Evolutionary conservation across 805 yeast genomes (phyloP), one percentile per base, ranked within the genome.

Genomic region (Wickerhamomyces bovis): DNA sequence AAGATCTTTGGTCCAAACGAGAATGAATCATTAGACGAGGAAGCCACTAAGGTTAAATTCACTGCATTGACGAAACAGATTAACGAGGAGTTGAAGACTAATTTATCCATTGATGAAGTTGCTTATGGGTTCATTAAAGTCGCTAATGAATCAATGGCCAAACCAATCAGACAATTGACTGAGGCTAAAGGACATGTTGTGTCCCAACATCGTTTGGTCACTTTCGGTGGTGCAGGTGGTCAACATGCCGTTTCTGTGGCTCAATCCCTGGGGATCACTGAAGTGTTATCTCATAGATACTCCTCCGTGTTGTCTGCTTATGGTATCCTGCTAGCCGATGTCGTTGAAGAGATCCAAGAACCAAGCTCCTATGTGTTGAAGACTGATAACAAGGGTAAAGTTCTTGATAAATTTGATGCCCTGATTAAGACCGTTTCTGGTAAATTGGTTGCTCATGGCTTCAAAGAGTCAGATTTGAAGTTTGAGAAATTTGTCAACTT

Each of bases 211-310:
- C 68, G 83, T 48, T 66, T 89, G 49, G 95, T 89, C 1, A 76
- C 92, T 2, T 89, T 89, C 66, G 96, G 96, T 41, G 96, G 96
- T 42, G 95, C 95, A 22, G 96, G 96, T 45, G 96, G 96, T 9
- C 96, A 89, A 65, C 90, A 86, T 64, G 90, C 94, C 2, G 81
- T 78, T 42, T 81, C 85, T 10, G 81, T 89, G 31, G 95, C 95
- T 1, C 72, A 77, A 47, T 73, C 76, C 22, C 70, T 89, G 50
- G 89, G 89, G 9, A 84, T 89, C 42, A 62, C 70, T 12, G 77
- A 79, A 25, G 85, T 89, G 8, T 64, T 87, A 30, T 81, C 85
- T 22, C 96, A 89, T 65, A 77, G 83, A 61, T 85, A 85, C 62
- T 86, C 96, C 2, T 86, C 95, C 0, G 79, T 89, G 38, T 69